phyloP scores from a whole-genome alignment of 192 early-diverging fungal genomes.

The Coemansia guatemalensis region DNA sequence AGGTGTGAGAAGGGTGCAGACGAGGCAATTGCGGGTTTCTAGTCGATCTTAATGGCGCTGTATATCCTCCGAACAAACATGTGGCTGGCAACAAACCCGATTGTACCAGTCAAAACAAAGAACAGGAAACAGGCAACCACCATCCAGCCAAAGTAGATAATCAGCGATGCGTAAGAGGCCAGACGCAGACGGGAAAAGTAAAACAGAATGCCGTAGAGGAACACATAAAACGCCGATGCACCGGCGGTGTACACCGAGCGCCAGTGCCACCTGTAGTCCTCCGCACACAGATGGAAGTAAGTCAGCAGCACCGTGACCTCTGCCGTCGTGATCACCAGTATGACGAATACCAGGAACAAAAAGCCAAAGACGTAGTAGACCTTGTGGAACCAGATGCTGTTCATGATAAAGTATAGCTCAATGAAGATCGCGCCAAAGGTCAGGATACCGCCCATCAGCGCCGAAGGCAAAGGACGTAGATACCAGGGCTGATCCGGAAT shows the following conservation, averaged over 20 bases:
- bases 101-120: constrained; percentile 74
- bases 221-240: constrained; percentile 83
- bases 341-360: constrained; percentile 82
- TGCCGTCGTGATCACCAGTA: constrained; percentile 80
- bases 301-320: constrained; percentile 86
- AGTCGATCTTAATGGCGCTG: constrained; percentile 82
- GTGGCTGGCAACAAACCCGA: constrained; percentile 78
- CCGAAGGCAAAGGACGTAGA: constrained; percentile 69
- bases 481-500: constrained; percentile 87
- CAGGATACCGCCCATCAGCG: constrained; percentile 80
- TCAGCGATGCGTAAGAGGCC: constrained; percentile 71
- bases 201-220: constrained; percentile 86
- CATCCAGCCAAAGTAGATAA: constrained; percentile 92
- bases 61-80: constrained; percentile 81
- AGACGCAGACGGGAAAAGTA: constrained; percentile 79
- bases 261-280: constrained; percentile 90
- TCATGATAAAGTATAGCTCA: constrained; percentile 96
- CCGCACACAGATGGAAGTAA: constrained; percentile 87
- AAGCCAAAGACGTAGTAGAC: constrained; percentile 95
- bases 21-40: constrained; percentile 11
- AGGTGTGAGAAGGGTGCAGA: not conserved
- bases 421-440: constrained; percentile 95
- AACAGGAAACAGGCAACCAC: constrained; percentile 72
- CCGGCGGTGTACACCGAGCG: constrained; percentile 83
- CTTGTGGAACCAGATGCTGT: constrained; percentile 90